Base-by-base conservation (phyloP, 495 filamentous ascomycete species). In the Talaromyces wortmannii region DNA sequence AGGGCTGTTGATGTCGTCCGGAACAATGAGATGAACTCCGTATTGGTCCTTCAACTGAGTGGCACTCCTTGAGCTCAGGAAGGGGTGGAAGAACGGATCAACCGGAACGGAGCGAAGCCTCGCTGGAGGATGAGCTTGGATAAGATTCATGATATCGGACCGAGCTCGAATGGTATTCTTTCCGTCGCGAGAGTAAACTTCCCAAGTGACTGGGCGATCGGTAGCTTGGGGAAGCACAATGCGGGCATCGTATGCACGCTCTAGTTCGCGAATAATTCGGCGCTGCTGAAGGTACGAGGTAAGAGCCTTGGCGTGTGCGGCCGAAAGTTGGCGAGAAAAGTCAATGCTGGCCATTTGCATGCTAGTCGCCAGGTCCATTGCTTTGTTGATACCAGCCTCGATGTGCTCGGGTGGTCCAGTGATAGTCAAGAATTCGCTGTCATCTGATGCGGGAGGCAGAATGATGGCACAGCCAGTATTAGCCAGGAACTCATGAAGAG, bases 381-480 rank as follows among this genome's bases (percentile, higher is more conserved):
- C 85, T 62, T 84, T 88, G 61, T 92, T 86, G 48, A 89, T 73
- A 55, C 85, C 95, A 55, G 72, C 71, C 53, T 87, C 79, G 47
- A 96, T 81, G 51, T 81, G 78, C 45, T 90, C 80, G 7, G 81
- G 66, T 18, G 87, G 91, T 5, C 95, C 95, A 56, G 91, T 85
- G 59, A 99, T 81, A 32, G 88, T 91, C 23, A 95, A 78, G 53
- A 80, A 84, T 57, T 96, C 89, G 42, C 80, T 84, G 45, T 92
- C 89, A 42, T 89, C 88, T 12, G 78, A 80, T 2, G 71, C 55
- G 31, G 78, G 83, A 31, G 95, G 92, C 18, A 97, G 61, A 45
- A 97, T 82, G 46, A 97, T 83, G 43, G 87, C 79, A 70, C 95
- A 99, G 50, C 92, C 94, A 47, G 92, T 97, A 58, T 96, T 83